Percentiles rank a stretch among this genome's conserved stretches.
Conservation (phyloP, 257 asterid species). For the Verbena officinalis region DNA sequence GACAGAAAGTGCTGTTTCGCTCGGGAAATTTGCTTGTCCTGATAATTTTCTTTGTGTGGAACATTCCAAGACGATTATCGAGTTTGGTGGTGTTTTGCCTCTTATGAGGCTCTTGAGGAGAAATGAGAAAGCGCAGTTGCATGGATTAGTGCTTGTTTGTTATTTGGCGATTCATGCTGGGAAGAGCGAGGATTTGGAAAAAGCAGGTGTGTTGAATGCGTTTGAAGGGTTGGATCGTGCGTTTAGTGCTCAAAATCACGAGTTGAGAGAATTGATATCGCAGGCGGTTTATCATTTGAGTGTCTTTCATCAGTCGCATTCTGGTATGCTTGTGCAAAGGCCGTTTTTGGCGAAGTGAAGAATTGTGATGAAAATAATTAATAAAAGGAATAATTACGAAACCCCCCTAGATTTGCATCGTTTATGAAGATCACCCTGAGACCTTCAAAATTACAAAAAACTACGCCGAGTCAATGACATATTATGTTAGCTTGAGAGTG, state of each 20-base stretch:
- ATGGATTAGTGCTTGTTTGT: constrained; percentile 62
- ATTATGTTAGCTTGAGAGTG: too few species aligned
- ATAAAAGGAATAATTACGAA: too few species aligned
- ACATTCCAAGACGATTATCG: constrained; percentile 70
- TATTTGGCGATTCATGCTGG: constrained; percentile 77
- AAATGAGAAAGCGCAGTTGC: constrained; percentile 49
- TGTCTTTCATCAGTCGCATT: constrained; percentile 63
- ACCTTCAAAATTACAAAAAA: too few species aligned
- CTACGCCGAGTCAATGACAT: too few species aligned
- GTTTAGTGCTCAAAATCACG: constrained; percentile 60
- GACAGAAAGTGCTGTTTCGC: constrained; percentile 65
- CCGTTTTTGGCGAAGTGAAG: constrained; percentile 44
- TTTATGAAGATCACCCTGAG: too few species aligned
- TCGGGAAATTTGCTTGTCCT: constrained; percentile 65
- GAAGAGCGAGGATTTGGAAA: constrained; percentile 68
- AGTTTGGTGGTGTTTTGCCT: constrained; percentile 61
- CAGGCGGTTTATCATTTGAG: constrained; percentile 60
- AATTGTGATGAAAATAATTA: too few species aligned
- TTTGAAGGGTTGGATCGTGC: constrained; percentile 66
- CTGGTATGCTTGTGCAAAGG: constrained; percentile 63
- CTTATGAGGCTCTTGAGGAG: constrained; percentile 61
- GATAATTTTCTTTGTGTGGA: constrained; percentile 70
- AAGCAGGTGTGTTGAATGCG: constrained; percentile 59
- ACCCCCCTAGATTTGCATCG: too few species aligned
- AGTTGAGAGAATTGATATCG: constrained; percentile 56